Conservation (phyloP, 768 basidiomycete species). For the Kwoniella botswanensis region DNA sequence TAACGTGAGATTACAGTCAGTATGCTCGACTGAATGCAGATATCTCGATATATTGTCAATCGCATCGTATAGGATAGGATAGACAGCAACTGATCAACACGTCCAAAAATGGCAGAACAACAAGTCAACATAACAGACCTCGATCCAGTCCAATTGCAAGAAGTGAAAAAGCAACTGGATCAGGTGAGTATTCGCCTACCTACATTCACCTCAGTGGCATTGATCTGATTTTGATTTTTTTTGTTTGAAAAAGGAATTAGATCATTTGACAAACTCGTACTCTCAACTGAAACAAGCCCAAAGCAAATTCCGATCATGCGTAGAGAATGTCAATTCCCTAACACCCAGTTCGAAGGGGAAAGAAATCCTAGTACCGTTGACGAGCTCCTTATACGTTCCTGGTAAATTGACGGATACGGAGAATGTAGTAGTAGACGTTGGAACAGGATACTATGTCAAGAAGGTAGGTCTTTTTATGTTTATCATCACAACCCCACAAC, state of each 20-base stretch:
- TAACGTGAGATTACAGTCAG: no score
- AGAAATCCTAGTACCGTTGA: slow-evolving; percentile 87
- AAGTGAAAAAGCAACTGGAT: slow-evolving; percentile 89
- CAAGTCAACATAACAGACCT: slow-evolving; percentile 78
- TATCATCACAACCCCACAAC: background rate
- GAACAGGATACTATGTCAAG: slow-evolving; percentile 94
- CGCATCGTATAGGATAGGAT: no score
- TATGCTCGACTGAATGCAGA: no score
- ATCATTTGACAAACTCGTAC: slow-evolving; percentile 88
- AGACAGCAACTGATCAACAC: no score
- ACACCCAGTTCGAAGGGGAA: slow-evolving; percentile 72
- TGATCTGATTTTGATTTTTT: background rate
- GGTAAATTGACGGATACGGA: slow-evolving; percentile 82
- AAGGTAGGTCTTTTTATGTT: slow-evolving; percentile 66
- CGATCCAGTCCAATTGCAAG: slow-evolving; percentile 80
- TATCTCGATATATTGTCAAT: no score
- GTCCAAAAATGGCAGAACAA: slow-evolving; percentile 63
- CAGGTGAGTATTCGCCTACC: slow-evolving; percentile 65
- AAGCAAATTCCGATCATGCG: slow-evolving; percentile 84
- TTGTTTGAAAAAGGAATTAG: slow-evolving; percentile 71
- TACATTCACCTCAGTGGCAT: background rate
- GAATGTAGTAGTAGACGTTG: slow-evolving; percentile 90
- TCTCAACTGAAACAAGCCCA: slow-evolving; percentile 91
- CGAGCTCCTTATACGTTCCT: slow-evolving; percentile 92
- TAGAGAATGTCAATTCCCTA: slow-evolving; percentile 77